Evolutionary conservation across 768 basidiomycete species (phyloP), one percentile per base, ranked within the genome.

Genomic region (Peribolospora baueri): DNA sequence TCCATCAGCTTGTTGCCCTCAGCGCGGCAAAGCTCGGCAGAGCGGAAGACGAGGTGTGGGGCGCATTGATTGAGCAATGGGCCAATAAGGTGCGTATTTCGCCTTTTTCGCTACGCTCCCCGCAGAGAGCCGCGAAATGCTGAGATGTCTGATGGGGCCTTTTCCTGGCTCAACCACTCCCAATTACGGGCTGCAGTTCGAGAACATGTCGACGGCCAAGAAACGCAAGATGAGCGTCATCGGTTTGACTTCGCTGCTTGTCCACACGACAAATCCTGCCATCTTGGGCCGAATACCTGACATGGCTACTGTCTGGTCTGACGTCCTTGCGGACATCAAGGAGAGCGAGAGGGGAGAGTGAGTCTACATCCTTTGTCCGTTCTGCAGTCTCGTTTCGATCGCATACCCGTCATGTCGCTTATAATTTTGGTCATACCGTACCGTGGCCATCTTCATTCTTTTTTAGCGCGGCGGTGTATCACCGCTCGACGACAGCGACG

Each of bases 171-270:
- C n/a, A 40, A n/a, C 52, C 52, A 50, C 3, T 6, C 5, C 25
- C 25, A 25, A 25, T 25, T 25, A 25, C 25, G n/a, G 4, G 1
- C 10, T 3, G 8, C 61, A 91, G 87, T 85, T 88, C 65, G 87
- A 91, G 66, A 82, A 80, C 64, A 82, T 88, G 78, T 81, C 82
- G 11, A 83, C 88, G 64, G 79, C 84, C 1, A 75, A 80, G 7
- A 75, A 81, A 58, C 78, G 87, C 56, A 91, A 91, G 69, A 71
- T 91, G 55, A 70, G 76, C 37, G 84, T 85, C 8, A 80, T 91
- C 72, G 84, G 81, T 2, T 75, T 84, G 48, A 25, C 25, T 25
- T 82, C 83, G 3, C 70, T 74, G 48, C 73, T 90, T 3, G 77
- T 84, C 42, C 76, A 82, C 0, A 84, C 84, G 0, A 83, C 76